phyloP scores from a whole-genome alignment of 257 asterid species.

The Ajuga chamaepitys region DNA sequence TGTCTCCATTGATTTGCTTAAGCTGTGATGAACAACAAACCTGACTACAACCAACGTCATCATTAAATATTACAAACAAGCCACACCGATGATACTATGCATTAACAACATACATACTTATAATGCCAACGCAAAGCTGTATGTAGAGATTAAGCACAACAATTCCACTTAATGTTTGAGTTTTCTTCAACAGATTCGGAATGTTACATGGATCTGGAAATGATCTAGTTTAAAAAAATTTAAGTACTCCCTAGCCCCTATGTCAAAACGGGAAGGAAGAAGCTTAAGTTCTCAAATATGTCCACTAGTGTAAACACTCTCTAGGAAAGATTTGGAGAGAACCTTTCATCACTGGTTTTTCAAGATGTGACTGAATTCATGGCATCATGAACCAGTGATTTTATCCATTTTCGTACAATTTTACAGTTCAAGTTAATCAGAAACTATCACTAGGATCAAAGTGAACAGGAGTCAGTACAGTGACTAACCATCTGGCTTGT shows the following conservation, averaged over 20 bases:
- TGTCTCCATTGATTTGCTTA: slow-evolving; percentile 98
- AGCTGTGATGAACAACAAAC: slow-evolving; percentile 95
- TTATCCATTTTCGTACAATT: not conserved
- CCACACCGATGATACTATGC: not conserved
- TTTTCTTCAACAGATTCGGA: slow-evolving; percentile 3
- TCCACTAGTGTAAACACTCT: not conserved
- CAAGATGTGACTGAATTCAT: slow-evolving; percentile 2
- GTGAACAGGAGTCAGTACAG: slow-evolving; percentile 12
- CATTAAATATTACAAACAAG: slow-evolving; percentile 14
- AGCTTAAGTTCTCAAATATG: slow-evolving; percentile 6
- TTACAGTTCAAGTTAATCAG: not conserved
- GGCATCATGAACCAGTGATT: slow-evolving; percentile 1
- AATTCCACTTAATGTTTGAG: not conserved
- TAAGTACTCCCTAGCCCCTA: not conserved
- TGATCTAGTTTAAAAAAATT: not conserved
- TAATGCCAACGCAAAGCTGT: not conserved
- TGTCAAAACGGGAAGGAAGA: not conserved
- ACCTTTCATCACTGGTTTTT: not conserved
- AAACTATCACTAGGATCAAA: slow-evolving; percentile 7
- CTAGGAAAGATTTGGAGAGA: not conserved
- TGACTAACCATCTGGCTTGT: slow-evolving; percentile 98
- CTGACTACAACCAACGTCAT: slow-evolving; percentile 62
- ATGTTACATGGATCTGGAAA: not conserved
- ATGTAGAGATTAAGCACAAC: slow-evolving; percentile 5
- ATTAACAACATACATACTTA: not conserved